These are phyloP conservation scores for Exophiala aquamarina DNA, from an alignment of 2,329 filamentous ascomycete species.

Conservation along the genomic window DNA sequence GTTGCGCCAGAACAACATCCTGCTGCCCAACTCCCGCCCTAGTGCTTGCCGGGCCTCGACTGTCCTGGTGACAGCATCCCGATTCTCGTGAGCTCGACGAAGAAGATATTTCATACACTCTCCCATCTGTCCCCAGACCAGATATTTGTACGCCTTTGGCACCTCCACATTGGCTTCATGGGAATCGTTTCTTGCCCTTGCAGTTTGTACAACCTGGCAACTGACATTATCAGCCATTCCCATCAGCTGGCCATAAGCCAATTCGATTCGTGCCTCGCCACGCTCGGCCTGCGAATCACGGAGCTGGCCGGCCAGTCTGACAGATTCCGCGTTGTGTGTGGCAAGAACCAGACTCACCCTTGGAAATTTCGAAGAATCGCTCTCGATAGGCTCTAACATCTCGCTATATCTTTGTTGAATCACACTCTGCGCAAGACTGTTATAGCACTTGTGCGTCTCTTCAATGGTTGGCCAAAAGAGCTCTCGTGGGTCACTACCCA, in stretches of 20 bases:
- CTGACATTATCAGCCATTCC: slow-evolving; percentile 64
- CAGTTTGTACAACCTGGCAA: slow-evolving; percentile 51
- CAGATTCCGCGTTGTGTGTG: slow-evolving; percentile 76
- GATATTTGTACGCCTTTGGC: slow-evolving; percentile 56
- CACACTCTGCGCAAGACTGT: slow-evolving; percentile 67
- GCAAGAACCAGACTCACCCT: slow-evolving; percentile 69
- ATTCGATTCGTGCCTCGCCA: slow-evolving; percentile 45
- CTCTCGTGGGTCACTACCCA: slow-evolving; percentile 67
- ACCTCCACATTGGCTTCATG: slow-evolving; percentile 33
- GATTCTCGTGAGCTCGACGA: slow-evolving; percentile 59
- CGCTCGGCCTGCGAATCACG: slow-evolving; percentile 46
- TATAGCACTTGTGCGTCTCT: slow-evolving; percentile 70
- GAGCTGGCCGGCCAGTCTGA: slow-evolving; percentile 54
- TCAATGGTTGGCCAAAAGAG: slow-evolving; percentile 71
- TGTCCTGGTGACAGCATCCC: slow-evolving; percentile 59
- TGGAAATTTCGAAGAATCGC: slow-evolving; percentile 51
- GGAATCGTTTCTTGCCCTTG: slow-evolving; percentile 38
- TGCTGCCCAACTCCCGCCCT: slow-evolving; percentile 48
- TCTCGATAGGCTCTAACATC: slow-evolving; percentile 48
- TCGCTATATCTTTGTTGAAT: slow-evolving; percentile 63
- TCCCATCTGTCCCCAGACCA: slow-evolving; percentile 56
- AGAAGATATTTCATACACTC: slow-evolving; percentile 80
- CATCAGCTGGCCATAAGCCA: slow-evolving; percentile 58
- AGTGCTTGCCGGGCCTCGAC: slow-evolving; percentile 53
- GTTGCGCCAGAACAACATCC: slow-evolving; percentile 25